Evolutionary conservation across 2,329 filamentous ascomycete species (phyloP).

Genomic region (Arthroderma sp.): DNA sequence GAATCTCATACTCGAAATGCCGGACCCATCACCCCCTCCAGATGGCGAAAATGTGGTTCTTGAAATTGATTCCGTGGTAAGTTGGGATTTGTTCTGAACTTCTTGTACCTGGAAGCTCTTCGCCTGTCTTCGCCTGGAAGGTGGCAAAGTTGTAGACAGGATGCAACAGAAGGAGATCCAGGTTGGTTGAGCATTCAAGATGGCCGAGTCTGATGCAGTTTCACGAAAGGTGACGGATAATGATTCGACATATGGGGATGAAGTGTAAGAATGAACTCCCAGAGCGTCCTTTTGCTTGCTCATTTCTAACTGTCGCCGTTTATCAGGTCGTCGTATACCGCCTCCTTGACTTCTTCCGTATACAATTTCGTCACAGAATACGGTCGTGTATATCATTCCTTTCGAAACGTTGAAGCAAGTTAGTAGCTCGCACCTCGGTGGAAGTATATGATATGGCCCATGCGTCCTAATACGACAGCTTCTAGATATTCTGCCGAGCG

Average conservation of each 20-base stretch:
- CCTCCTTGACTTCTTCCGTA: neutral
- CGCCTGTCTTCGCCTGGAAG: too few species aligned
- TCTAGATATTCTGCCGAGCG: constrained; percentile 10
- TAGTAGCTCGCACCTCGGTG: neutral
- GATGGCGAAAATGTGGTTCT: too few species aligned
- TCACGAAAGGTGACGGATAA: neutral
- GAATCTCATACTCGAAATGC: too few species aligned
- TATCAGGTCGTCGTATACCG: neutral
- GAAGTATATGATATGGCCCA: too few species aligned
- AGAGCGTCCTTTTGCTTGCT: neutral
- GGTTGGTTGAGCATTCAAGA: too few species aligned
- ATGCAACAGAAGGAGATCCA: too few species aligned
- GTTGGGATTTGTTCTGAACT: too few species aligned
- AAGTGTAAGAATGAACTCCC: neutral
- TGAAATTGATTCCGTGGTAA: too few species aligned
- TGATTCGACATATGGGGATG: neutral
- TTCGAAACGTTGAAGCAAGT: neutral
- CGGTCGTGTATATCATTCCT: neutral
- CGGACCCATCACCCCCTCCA: too few species aligned
- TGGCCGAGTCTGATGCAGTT: neutral
- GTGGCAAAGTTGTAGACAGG: too few species aligned
- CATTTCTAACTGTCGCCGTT: neutral
- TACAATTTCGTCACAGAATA: neutral
- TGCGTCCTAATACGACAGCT: too few species aligned
- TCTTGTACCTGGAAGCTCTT: too few species aligned